These are phyloP conservation scores for Aspergillus glaucus DNA, from an alignment of 2,329 filamentous ascomycete species.

Conservation along the genomic window DNA sequence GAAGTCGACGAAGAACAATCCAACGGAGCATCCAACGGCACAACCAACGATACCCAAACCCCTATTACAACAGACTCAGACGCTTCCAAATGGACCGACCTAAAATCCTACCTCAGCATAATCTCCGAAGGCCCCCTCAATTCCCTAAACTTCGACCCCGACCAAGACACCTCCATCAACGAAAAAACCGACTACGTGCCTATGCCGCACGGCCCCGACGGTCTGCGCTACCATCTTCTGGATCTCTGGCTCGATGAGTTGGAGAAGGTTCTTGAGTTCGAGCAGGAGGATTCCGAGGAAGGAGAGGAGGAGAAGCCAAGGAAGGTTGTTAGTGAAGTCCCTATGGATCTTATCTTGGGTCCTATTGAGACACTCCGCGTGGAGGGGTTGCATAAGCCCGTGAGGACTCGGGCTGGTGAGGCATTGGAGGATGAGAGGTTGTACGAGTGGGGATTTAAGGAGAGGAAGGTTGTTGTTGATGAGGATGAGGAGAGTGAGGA, in stretches of 20 bases:
- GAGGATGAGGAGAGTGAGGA: conserved; percentile 45
- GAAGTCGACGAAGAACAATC: conserved; percentile 15
- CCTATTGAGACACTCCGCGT: conserved; percentile 41
- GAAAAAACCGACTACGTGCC: conserved; percentile 21
- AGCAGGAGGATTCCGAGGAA: conserved; percentile 28
- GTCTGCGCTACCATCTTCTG: conserved; percentile 75
- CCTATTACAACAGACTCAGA: conserved; percentile 5
- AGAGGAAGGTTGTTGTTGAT: conserved; percentile 35
- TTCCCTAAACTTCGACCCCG: conserved; percentile 34
- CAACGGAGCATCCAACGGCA: conserved; percentile 2
- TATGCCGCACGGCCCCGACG: conserved; percentile 64
- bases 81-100: conserved; percentile 23
- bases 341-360: conserved; percentile 37
- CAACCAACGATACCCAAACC: background rate
- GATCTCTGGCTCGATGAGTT: conserved; percentile 92
- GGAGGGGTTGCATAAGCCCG: conserved; percentile 61
- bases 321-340: conserved; percentile 32
- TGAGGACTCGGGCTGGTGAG: conserved; percentile 64
- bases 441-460: conserved; percentile 50
- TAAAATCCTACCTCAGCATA: conserved; percentile 34
- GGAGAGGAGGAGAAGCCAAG: conserved; percentile 23
- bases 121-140: conserved; percentile 36
- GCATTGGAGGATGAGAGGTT: conserved; percentile 68
- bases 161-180: conserved; percentile 21
- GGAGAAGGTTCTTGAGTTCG: conserved; percentile 58